Evolutionary conservation across 345 rosid species (phyloP).

Genomic region (Orychophragmus violaceus): DNA sequence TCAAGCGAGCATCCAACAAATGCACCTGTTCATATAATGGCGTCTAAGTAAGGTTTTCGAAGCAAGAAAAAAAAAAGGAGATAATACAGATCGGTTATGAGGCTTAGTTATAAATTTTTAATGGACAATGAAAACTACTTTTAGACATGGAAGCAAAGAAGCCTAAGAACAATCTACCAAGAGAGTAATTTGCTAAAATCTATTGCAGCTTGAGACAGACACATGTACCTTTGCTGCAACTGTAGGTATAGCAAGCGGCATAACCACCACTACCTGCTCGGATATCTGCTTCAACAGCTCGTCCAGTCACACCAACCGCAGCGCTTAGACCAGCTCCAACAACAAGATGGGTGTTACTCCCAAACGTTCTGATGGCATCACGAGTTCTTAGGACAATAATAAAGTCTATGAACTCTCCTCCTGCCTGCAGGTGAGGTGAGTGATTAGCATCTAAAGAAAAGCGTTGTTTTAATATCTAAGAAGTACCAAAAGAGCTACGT

Average conservation of each 20-base stretch:
- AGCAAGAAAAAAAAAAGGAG: not conserved
- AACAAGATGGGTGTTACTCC: slow-evolving; percentile 70
- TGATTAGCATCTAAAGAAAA: not conserved
- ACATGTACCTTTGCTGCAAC: not conserved
- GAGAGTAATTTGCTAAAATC: no score
- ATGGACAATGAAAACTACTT: no score
- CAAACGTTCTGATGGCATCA: slow-evolving; percentile 77
- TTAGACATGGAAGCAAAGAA: no score
- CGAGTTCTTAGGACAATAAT: slow-evolving; percentile 73
- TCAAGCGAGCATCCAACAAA: slow-evolving; percentile 87
- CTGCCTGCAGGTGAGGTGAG: slow-evolving; percentile 50
- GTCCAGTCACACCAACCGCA: slow-evolving; percentile 67
- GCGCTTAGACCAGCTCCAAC: slow-evolving; percentile 92
- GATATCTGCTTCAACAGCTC: slow-evolving; percentile 10
- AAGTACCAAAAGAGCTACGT: not conserved
- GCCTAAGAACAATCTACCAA: not conserved
- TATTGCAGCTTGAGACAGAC: no score
- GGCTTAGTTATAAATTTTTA: no score
- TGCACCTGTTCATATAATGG: slow-evolving; percentile 51
- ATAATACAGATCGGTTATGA: not conserved
- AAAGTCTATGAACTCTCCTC: slow-evolving; percentile 91
- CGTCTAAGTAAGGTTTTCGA: no score
- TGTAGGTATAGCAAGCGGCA: no score
- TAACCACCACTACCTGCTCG: slow-evolving; percentile 57
- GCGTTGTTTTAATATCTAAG: not conserved